Evolutionary conservation across 257 asterid species (phyloP).

Genomic region (Scutellaria galericulata): DNA sequence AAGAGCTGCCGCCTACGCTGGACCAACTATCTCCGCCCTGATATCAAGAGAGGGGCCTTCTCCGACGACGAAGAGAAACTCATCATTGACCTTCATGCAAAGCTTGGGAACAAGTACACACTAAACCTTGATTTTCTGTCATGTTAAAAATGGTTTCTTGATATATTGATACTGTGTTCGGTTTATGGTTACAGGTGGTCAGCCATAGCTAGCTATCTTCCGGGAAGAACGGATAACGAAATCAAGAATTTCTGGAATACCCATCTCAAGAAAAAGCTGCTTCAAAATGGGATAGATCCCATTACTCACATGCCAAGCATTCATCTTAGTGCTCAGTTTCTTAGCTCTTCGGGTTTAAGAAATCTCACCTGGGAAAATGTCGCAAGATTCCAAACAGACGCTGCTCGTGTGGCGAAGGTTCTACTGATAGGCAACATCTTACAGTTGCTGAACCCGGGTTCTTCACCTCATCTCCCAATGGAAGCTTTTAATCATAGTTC

Average conservation of each 20-base stretch:
- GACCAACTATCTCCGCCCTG: conserved; percentile 55
- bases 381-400: conserved; percentile 33
- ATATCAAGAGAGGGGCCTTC: conserved; percentile 48
- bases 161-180: background rate
- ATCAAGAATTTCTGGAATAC: conserved; percentile 51
- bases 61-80: conserved; percentile 37
- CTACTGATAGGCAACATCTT: conserved; percentile 34
- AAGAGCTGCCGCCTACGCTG: conserved; percentile 51
- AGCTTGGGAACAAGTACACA: conserved; percentile 47
- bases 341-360: background rate
- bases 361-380: conserved; percentile 34
- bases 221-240: conserved; percentile 50
- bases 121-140: conserved; percentile 4
- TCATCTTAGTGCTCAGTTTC: conserved; percentile 29
- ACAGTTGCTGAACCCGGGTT: conserved; percentile 33
- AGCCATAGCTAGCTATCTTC: conserved; percentile 44
- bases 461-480: conserved; percentile 28
- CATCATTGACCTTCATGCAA: conserved; percentile 45
- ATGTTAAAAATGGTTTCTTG: background rate
- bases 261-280: conserved; percentile 41
- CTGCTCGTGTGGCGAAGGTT: conserved; percentile 35
- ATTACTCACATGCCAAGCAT: conserved; percentile 41
- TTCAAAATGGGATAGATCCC: conserved; percentile 47
- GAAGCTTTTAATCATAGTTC: conserved; percentile 13
- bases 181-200: conserved; percentile 42